A percentile compares a stretch with the other conserved stretches of the same genome.
Conservation (phyloP, 805 yeast species). For the Candida methanosorbosa region DNA sequence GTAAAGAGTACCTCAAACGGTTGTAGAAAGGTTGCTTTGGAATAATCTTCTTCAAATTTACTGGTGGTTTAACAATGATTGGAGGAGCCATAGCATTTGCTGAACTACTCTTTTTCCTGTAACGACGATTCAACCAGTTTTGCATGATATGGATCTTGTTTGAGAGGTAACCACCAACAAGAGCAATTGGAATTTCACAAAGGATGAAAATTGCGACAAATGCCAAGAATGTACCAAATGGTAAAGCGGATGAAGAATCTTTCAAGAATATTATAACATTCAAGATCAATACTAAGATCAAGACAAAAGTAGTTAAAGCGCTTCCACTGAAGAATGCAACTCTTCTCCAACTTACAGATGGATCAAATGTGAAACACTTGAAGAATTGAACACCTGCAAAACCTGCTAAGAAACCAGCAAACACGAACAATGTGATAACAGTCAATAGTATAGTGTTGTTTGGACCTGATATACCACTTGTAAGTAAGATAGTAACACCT, state of each 20-base stretch:
- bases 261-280: constrained; percentile 71
- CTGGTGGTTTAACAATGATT: constrained; percentile 3
- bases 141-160: constrained; percentile 14
- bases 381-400: constrained; percentile 58
- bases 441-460: constrained; percentile 55
- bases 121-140: constrained; percentile 1
- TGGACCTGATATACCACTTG: constrained; percentile 53
- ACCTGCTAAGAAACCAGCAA: constrained; percentile 71
- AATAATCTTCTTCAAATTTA: constrained; percentile 8
- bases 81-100: constrained; percentile 1
- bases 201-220: constrained; percentile 51
- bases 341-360: constrained; percentile 27
- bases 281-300: constrained; percentile 42
- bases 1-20: constrained; percentile 23
- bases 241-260: constrained; percentile 67
- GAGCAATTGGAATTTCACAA: constrained; percentile 66
- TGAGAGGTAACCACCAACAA: constrained; percentile 57
- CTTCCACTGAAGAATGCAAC: constrained; percentile 41
- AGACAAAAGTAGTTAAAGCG: constrained; percentile 35
- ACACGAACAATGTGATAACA: constrained; percentile 49
- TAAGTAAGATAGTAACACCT: constrained; percentile 50
- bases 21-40: constrained; percentile 30
- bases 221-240: constrained; percentile 64
- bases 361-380: constrained; percentile 40
- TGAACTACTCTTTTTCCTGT: constrained; percentile 4